Conservation (phyloP, 139 green algal genomes). For the Haematococcus lacustris region DNA sequence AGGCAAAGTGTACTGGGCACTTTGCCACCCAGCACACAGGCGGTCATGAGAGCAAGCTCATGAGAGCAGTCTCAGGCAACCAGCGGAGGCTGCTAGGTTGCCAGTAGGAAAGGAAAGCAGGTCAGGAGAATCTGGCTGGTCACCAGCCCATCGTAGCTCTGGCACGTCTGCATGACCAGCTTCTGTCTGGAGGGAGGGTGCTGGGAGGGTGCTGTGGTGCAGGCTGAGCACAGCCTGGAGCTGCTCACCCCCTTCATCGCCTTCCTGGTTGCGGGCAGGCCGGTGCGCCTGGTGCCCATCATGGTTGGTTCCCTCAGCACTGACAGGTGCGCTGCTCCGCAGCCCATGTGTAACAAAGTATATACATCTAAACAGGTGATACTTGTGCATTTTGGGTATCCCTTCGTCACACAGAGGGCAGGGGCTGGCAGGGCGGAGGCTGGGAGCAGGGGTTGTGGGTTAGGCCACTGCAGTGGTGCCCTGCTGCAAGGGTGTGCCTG, state of each 20-base stretch:
- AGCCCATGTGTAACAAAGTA: neutral
- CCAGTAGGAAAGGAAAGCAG: no score
- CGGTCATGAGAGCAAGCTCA: no score
- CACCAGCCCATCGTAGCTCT: no score
- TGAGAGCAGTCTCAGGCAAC: no score
- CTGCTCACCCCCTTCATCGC: conserved; percentile 89
- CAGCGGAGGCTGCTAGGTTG: no score
- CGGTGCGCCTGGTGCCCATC: conserved; percentile 85
- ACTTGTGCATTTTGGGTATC: neutral
- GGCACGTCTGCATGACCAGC: no score
- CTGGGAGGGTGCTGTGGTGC: no score
- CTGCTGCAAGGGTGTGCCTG: neutral
- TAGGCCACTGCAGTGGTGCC: neutral
- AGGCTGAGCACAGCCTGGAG: conserved; percentile 93
- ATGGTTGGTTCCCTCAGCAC: conserved; percentile 79
- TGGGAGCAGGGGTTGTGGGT: neutral
- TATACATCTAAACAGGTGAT: neutral
- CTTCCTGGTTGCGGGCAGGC: conserved; percentile 37
- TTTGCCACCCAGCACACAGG: no score
- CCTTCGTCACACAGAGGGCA: no score
- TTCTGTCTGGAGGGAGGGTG: no score
- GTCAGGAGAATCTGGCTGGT: no score
- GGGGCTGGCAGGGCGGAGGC: neutral
- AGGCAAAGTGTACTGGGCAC: no score
- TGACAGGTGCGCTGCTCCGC: conserved; percentile 35